These are phyloP conservation scores for Mycena galericulata DNA, from an alignment of 768 basidiomycete species.

Conservation along the genomic window DNA sequence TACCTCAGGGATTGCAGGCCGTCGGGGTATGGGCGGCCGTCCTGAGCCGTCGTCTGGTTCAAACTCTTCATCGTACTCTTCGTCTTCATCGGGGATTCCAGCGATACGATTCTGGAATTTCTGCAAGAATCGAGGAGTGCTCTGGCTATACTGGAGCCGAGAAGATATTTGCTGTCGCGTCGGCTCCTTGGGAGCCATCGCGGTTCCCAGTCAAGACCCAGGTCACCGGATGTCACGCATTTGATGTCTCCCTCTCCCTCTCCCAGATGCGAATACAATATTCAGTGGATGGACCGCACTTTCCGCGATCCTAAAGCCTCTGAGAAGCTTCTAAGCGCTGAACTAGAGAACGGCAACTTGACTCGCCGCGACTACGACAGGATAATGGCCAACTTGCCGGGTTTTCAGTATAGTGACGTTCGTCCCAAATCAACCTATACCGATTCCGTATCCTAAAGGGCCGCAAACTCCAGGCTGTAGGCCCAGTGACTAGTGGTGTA, in stretches of 20 bases:
- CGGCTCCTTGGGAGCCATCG: constrained; percentile 69
- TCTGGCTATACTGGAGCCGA: constrained; percentile 70
- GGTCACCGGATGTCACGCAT: no score
- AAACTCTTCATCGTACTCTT: constrained; percentile 62
- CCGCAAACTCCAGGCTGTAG: constrained; percentile 7
- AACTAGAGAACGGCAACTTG: constrained; percentile 28
- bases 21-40: constrained; percentile 77
- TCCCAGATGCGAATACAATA: constrained; percentile 13
- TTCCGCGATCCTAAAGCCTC: constrained; percentile 1
- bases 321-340: constrained; percentile 26
- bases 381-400: constrained; percentile 1
- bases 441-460: no score
- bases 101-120: constrained; percentile 73
- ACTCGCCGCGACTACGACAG: constrained; percentile 24
- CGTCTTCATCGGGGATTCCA: constrained; percentile 63
- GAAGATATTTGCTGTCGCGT: constrained; percentile 80
- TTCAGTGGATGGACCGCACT: constrained; percentile 25
- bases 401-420: constrained; percentile 10
- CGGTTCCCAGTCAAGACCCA: background rate
- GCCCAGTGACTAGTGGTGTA: background rate
- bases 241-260: no score
- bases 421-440: no score
- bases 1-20: constrained; percentile 81
- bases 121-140: constrained; percentile 56
- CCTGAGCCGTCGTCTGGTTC: constrained; percentile 74